Conservation (phyloP, 495 filamentous ascomycete genomes). For the Talaromyces ruber region DNA sequence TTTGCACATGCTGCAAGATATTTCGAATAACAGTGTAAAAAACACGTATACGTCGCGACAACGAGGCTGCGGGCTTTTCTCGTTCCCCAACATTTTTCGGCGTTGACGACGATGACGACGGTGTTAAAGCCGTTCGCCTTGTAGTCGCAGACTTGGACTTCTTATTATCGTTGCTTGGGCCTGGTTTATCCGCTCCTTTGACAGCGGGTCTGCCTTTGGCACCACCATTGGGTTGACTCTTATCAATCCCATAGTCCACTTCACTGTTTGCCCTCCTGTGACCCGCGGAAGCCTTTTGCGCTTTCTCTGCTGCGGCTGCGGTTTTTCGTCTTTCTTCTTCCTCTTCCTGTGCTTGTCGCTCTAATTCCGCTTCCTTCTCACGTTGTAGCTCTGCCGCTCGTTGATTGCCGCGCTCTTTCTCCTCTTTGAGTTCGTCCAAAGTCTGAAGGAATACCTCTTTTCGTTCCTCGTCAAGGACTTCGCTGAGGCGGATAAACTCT, state of each 20-base stretch:
- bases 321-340: slow-evolving; percentile 43
- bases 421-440: slow-evolving; percentile 48
- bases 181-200: slow-evolving; percentile 20
- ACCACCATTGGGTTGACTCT: slow-evolving; percentile 25
- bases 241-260: slow-evolving; percentile 47
- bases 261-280: slow-evolving; percentile 43
- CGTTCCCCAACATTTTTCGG: slow-evolving; percentile 30
- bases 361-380: slow-evolving; percentile 54
- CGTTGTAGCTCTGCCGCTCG: slow-evolving; percentile 51
- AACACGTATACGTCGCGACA: slow-evolving; percentile 22
- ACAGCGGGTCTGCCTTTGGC: slow-evolving; percentile 22
- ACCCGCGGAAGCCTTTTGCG: slow-evolving; percentile 32
- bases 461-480: slow-evolving; percentile 85
- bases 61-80: slow-evolving; percentile 24
- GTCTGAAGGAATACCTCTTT: slow-evolving; percentile 77
- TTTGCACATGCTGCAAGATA: slow-evolving; percentile 51
- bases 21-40: slow-evolving; percentile 45
- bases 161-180: slow-evolving; percentile 15
- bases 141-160: slow-evolving; percentile 11
- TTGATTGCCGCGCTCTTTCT: slow-evolving; percentile 67
- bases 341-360: slow-evolving; percentile 41
- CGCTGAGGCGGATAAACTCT: slow-evolving; percentile 77
- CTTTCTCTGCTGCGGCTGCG: slow-evolving; percentile 35
- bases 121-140: slow-evolving; percentile 23
- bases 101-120: slow-evolving; percentile 20